Percentiles rank a stretch among this genome's conserved stretches.
These are phyloP conservation scores for Ustilago shanxiensis DNA, from an alignment of 1,284 basidiomycete species.

Conservation along the genomic window DNA sequence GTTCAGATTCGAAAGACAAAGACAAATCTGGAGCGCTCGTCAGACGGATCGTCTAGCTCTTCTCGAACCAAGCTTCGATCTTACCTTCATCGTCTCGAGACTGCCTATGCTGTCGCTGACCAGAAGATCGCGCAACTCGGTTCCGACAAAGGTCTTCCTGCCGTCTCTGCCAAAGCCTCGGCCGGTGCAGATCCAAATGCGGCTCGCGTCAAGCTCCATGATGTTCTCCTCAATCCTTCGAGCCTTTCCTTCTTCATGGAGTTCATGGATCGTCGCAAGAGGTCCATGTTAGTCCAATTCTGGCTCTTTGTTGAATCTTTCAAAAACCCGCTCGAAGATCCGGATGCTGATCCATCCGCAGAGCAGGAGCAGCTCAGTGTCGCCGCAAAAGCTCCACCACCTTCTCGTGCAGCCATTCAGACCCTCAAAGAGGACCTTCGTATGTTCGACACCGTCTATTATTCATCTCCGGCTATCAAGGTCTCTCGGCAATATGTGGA, in stretches of 20 bases:
- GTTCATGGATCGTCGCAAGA: slow-evolving; percentile 90
- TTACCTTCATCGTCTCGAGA: slow-evolving; percentile 87
- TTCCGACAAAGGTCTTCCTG: slow-evolving; percentile 29
- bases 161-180: slow-evolving; percentile 35
- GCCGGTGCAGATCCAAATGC: slow-evolving; percentile 44
- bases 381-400: slow-evolving; percentile 23
- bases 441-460: slow-evolving; percentile 88
- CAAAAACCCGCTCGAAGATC: slow-evolving; percentile 87
- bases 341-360: slow-evolving; percentile 72
- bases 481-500: slow-evolving; percentile 80
- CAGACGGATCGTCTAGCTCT: slow-evolving; percentile 25
- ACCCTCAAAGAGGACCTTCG: slow-evolving; percentile 82
- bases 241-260: slow-evolving; percentile 97
- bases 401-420: slow-evolving; percentile 71
- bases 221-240: slow-evolving; percentile 85
- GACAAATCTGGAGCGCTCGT: slow-evolving; percentile 36
- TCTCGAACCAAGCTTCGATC: slow-evolving; percentile 71
- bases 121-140: slow-evolving; percentile 84
- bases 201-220: slow-evolving; percentile 64
- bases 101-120: slow-evolving; percentile 86
- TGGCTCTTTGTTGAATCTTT: slow-evolving; percentile 97
- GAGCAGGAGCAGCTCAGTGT: slow-evolving; percentile 65
- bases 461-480: slow-evolving; percentile 75
- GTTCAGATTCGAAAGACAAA: slow-evolving; percentile 60
- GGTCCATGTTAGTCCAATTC: slow-evolving; percentile 90